These are phyloP conservation scores for Microstroma glucosiphilum DNA, from an alignment of 1,284 basidiomycete species.

Conservation along the genomic window DNA sequence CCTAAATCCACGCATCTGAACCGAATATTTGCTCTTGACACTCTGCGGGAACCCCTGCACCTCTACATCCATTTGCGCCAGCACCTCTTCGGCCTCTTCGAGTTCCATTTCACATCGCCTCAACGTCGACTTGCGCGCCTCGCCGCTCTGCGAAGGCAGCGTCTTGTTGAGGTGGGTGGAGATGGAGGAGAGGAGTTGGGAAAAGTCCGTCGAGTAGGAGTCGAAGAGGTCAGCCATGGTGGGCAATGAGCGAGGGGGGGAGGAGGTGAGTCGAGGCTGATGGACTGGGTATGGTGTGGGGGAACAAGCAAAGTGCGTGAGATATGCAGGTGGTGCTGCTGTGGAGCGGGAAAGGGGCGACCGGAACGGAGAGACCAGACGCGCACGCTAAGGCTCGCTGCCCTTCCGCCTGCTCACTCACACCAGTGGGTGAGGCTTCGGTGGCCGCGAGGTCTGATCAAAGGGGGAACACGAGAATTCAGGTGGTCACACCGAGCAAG, in stretches of 20 bases:
- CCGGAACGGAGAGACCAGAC: too few relatives aligned
- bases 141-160: conserved; percentile 49
- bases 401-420: too few relatives aligned
- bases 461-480: too few relatives aligned
- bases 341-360: too few relatives aligned
- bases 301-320: too few relatives aligned
- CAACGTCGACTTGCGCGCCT: conserved; percentile 74
- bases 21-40: conserved; percentile 34
- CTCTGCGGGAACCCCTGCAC: conserved; percentile 84
- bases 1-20: conserved; percentile 34
- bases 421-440: too few relatives aligned
- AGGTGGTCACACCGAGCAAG: too few relatives aligned
- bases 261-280: conserved; percentile 1
- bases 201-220: conserved; percentile 45
- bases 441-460: too few relatives aligned
- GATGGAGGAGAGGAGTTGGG: conserved; percentile 36
- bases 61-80: conserved; percentile 97
- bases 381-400: too few relatives aligned
- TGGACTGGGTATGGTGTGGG: too few relatives aligned
- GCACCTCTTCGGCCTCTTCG: conserved; percentile 94
- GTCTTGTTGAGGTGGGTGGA: conserved; percentile 25
- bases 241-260: not conserved
- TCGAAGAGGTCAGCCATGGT: conserved; percentile 49
- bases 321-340: too few relatives aligned
- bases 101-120: conserved; percentile 87